Conservation (phyloP, 768 basidiomycete genomes). For the Mycena olivaceomarginata region DNA sequence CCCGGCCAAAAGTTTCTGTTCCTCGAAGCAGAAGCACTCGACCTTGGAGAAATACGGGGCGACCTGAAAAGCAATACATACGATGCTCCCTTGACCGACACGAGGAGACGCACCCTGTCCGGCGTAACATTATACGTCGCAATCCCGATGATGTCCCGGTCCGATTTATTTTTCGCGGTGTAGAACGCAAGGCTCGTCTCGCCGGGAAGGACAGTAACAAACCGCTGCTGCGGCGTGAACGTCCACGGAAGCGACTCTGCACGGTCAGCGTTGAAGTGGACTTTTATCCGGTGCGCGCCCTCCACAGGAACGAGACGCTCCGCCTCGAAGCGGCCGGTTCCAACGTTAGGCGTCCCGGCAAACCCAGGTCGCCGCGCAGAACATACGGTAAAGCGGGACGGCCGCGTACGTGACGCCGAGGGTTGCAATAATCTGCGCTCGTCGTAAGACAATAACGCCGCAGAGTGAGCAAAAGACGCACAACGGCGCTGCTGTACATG, state of each 20-base stretch:
- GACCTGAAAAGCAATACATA: conserved; percentile 70
- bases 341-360: conserved; percentile 94
- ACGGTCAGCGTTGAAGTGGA: conserved; percentile 96
- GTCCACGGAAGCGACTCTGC: conserved; percentile 94
- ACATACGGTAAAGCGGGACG: conserved; percentile 97
- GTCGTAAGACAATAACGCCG: conserved; percentile 23
- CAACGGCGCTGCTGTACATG: conserved; percentile 91
- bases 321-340: conserved; percentile 88
- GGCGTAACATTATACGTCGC: conserved; percentile 99
- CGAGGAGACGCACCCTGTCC: conserved; percentile 81
- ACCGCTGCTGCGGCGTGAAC: conserved; percentile 94
- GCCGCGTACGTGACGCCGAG: conserved; percentile 96
- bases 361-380: conserved; percentile 99
- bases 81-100: background rate
- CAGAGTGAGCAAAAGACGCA: conserved; percentile 61
- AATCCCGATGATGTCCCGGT: conserved; percentile 96
- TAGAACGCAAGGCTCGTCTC: conserved; percentile 99
- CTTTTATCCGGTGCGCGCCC: conserved; percentile 85
- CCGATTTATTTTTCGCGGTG: conserved; percentile 90
- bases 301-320: conserved; percentile 89
- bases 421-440: conserved; percentile 81
- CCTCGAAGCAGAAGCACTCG: conserved; percentile 99
- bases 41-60: conserved; percentile 99
- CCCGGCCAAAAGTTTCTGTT: conserved; percentile 94
- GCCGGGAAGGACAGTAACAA: conserved; percentile 93